Evolutionary conservation across 768 basidiomycete species (phyloP), one percentile per base, ranked within the genome.

Genomic region (Serendipita indica): DNA sequence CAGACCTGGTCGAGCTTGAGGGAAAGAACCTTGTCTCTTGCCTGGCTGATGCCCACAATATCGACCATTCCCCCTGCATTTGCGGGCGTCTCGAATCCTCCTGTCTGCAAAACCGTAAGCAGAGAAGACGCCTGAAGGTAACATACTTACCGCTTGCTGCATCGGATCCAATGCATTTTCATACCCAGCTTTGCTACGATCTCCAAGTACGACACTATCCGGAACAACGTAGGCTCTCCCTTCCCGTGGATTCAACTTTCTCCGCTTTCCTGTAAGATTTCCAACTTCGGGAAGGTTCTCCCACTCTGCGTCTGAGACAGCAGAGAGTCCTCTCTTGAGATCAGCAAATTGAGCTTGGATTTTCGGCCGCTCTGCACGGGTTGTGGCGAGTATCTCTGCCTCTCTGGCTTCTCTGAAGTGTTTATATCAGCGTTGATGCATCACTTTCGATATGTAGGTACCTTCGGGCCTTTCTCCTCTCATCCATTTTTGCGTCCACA

Each of bases 271-370:
- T 49, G 92, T 94, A 62, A 98, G 76, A 73, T 98, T 97, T 54
- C 89, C 88, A 56, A 96, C 94, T 73, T 99, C 94, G 16, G 94
- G 93, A 64, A 97, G 84, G 64, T 72, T 84, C 67, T 91, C 87
- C 96, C 96, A 97, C 70, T 98, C 92, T 30, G 79, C 75, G 64
- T 97, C 94, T 1, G 87, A 87, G 16, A 98, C 85, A 3, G 79
- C 78, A 3, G 86, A 77, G 22, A 99, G 72, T 20, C 88, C 89
- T 43, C 94, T 80, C 70, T 99, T 99, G 61, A 98, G 72, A 70
- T 99, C 96, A 0, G 89, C 83, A 66, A 97, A 98, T 67, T 96
- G 92, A 63, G 87, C 87, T 65, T 96, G 92, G 39, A 99, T 86
- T 67, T 97, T 97, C 0, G 94, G 94, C 5, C 87, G 81, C 66